Evolutionary conservation across 2,329 filamentous ascomycete genomes (phyloP), one percentile per base, ranked within the genome.

Genomic region (Penicillium sp.): DNA sequence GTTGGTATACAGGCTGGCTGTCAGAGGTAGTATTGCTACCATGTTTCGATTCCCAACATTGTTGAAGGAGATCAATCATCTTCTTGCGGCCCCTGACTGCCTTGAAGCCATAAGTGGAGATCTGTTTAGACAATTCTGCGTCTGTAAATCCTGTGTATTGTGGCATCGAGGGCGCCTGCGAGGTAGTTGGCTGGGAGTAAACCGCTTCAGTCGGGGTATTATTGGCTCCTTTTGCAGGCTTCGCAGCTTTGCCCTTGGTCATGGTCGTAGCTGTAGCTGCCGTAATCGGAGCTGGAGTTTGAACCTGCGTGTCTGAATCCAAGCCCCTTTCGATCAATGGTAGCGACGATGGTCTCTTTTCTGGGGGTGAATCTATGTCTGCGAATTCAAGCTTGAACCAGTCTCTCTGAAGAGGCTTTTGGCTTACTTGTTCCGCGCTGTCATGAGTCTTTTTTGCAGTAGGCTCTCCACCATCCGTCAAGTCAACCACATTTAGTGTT

Each of bases 51-150:
- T 83, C 75, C 88, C 89, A 92, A 70, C 90, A 92, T 67, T 86
- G 83, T 51, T 89, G 78, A 13, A 93, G 76, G 12, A 91, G 73
- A 1, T 84, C 78, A 59, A 93, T 86, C 87, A 90, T 91, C 9
- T 85, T 84, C 49, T 82, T 79, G 19, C 89, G 82, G 55, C 79
- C 84, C 69, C 87, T 90, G 31, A 92, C 77, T 1, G 86, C 78
- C 68, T 92, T 93, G 74, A 93, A 92, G 0, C 88, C 88, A 66
- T 86, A 91, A 0, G 79, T 78, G 6, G 81, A 76, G 44, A 93
- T 76, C 66, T 88, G 82, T 55, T 81, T 83, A 3, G 84, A 77
- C 17, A 93, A 76, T 57, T 89, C 83, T 9, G 79, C 74, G 60
- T 88, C 86, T 3, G 86, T 86, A 58, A 84, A 86, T 0, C 82